phyloP scores from a whole-genome alignment of 208 protist genomes.

The Trichomonas tenax region DNA sequence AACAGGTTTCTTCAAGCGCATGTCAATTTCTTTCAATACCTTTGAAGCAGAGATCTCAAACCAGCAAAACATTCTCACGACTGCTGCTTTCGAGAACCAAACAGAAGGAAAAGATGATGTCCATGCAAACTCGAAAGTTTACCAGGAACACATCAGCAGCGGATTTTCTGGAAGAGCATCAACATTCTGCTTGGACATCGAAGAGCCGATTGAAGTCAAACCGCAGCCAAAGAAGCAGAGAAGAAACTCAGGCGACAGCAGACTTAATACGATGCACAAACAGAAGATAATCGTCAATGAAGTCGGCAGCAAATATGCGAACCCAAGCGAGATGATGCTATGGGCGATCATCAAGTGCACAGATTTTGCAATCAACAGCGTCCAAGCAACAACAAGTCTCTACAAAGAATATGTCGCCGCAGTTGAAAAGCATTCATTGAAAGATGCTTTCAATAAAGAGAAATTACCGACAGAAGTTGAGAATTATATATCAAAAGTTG shows the following conservation, averaged over 20 bases:
- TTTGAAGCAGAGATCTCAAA: not conserved
- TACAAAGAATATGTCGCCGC: not conserved
- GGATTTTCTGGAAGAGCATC: not conserved
- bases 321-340: not conserved
- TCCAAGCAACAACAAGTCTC: not conserved
- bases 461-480: not conserved
- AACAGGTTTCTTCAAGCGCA: not conserved
- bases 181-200: not conserved
- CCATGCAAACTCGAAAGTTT: not conserved
- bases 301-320: not conserved
- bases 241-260: not conserved
- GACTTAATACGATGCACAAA: not conserved
- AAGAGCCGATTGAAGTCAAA: not conserved
- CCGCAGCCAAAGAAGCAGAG: not conserved
- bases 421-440: not conserved
- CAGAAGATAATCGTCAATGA: not conserved
- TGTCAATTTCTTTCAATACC: not conserved
- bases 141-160: no score
- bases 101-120: not conserved
- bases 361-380: not conserved
- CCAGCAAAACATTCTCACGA: not conserved
- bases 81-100: not conserved
- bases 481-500: not conserved
- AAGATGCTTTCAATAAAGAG: not conserved
- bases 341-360: not conserved